Evolutionary conservation across 805 yeast genomes (phyloP).

Genomic region (Nakazawaea wickerhamii): DNA sequence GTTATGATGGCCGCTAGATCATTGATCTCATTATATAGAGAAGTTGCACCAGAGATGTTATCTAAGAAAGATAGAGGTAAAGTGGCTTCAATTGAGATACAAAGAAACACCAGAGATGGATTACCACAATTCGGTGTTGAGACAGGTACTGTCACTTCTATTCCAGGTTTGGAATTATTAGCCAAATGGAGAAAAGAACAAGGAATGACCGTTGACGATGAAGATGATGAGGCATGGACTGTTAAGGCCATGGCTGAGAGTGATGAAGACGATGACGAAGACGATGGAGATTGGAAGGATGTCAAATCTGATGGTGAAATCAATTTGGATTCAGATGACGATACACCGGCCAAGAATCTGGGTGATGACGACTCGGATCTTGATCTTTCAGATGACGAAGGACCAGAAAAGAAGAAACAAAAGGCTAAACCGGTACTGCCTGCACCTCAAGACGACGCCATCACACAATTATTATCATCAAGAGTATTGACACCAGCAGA

Average conservation of each 20-base stretch:
- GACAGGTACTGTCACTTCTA: conserved; percentile 52
- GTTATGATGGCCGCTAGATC: conserved; percentile 94
- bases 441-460: conserved; percentile 33
- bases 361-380: conserved; percentile 42
- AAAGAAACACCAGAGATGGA: conserved; percentile 50
- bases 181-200: conserved; percentile 77
- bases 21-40: conserved; percentile 80
- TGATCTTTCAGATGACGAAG: conserved; percentile 42
- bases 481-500: conserved; percentile 95
- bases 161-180: conserved; percentile 88
- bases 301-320: conserved; percentile 80
- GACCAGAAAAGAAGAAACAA: conserved; percentile 18
- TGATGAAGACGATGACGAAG: conserved; percentile 48
- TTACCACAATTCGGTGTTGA: conserved; percentile 74
- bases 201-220: conserved; percentile 49
- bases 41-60: conserved; percentile 95
- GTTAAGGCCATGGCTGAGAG: conserved; percentile 51
- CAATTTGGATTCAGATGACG: conserved; percentile 40
- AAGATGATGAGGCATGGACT: conserved; percentile 57
- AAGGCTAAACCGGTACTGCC: conserved; percentile 25
- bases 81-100: conserved; percentile 76
- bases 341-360: conserved; percentile 25
- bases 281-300: conserved; percentile 90
- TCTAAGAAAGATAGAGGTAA: conserved; percentile 90
- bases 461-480: conserved; percentile 58